Conservation (phyloP, 257 asterid species). For the Salvia splendens region DNA sequence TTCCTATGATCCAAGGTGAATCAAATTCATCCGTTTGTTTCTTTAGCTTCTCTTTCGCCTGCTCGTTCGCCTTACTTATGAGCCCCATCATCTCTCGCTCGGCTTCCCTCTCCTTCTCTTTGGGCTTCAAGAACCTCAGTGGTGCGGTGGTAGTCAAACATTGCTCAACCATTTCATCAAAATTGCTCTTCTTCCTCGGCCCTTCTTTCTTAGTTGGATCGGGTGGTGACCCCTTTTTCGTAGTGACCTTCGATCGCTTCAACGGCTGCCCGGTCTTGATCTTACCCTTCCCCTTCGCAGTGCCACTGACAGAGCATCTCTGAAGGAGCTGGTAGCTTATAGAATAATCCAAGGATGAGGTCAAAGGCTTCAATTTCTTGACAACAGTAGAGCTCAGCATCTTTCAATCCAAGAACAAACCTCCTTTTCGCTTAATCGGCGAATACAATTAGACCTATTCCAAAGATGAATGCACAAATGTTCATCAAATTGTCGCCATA, state of each 20-base stretch:
- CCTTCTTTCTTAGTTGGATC: conserved; percentile 45
- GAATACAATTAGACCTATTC: conserved; percentile 10
- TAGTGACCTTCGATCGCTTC: conserved; percentile 65
- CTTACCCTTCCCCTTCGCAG: conserved; percentile 88
- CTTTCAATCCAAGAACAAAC: conserved; percentile 18
- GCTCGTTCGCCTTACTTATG: conserved; percentile 59
- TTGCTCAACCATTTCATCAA: conserved; percentile 63
- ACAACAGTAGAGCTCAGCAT: conserved; percentile 43
- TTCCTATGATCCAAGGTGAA: conserved; percentile 60
- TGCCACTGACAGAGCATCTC: conserved; percentile 80
- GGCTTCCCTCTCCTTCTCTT: conserved; percentile 66
- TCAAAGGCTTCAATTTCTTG: conserved; percentile 49
- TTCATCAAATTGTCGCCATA: neutral
- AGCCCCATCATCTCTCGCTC: conserved; percentile 85
- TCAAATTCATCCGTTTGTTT: conserved; percentile 50
- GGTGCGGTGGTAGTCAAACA: conserved; percentile 73
- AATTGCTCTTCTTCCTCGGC: conserved; percentile 56
- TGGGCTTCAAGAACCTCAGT: conserved; percentile 68
- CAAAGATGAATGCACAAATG: conserved; percentile 20
- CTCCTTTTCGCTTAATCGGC: conserved; percentile 3
- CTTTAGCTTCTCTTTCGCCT: conserved; percentile 61
- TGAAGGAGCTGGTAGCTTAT: conserved; percentile 59
- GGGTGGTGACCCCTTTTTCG: conserved; percentile 53
- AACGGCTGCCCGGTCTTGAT: conserved; percentile 57
- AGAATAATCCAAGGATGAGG: conserved; percentile 44